Conservation (phyloP, 1,284 basidiomycete genomes). For the Cutaneotrichosporon cutaneum region DNA sequence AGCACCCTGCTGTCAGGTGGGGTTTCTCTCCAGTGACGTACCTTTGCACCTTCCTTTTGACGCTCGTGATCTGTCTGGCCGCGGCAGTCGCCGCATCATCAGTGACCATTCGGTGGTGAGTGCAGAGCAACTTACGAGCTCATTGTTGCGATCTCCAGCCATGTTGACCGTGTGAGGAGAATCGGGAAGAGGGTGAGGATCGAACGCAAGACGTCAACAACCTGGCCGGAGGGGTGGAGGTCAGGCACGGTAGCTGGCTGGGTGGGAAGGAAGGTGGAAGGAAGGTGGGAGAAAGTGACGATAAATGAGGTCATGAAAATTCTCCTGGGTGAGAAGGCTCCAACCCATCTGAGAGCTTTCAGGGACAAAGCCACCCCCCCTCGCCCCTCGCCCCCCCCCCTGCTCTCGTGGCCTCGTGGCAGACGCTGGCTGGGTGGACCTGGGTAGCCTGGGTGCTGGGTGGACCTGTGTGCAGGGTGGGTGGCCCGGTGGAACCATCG, state of each 20-base stretch:
- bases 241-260: background rate
- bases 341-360: no score
- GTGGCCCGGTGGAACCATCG: no score
- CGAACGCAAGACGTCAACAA: slow-evolving; percentile 2
- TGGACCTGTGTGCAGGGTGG: no score
- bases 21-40: slow-evolving; percentile 1
- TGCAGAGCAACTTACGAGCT: background rate
- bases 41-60: slow-evolving; percentile 37
- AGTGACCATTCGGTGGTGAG: background rate
- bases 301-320: slow-evolving; percentile 10
- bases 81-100: slow-evolving; percentile 30
- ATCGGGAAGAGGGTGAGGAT: background rate
- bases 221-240: background rate
- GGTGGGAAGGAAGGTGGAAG: background rate
- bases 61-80: slow-evolving; percentile 41
- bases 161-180: background rate
- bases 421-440: background rate
- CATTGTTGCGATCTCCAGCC: background rate
- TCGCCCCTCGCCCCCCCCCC: no score
- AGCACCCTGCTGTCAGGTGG: slow-evolving; percentile 31
- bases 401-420: no score
- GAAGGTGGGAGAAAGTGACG: slow-evolving; percentile 15
- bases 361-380: no score
- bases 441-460: no score
- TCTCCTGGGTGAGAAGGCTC: background rate